A percentile compares a stretch with the other conserved stretches of the same genome.
Evolutionary conservation across 352 stramenopile genomes (phyloP).

Genomic region (Pythium phragmitis): DNA sequence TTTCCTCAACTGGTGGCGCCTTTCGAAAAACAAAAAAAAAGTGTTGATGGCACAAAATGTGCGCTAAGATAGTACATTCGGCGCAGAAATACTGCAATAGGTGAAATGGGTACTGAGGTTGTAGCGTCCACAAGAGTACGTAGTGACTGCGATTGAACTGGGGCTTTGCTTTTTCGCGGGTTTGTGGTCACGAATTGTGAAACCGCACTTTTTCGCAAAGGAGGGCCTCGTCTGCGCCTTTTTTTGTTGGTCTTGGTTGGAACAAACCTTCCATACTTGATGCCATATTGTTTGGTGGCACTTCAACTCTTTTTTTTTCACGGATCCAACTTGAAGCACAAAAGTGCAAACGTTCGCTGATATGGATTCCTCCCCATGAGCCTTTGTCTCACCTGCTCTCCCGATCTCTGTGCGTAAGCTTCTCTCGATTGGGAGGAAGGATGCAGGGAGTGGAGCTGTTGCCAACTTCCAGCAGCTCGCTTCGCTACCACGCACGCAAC

Average conservation of each 20-base stretch:
- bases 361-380: neutral
- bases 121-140: slow-evolving; percentile 5
- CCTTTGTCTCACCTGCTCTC: neutral
- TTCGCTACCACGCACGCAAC: neutral
- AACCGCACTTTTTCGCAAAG: slow-evolving; percentile 19
- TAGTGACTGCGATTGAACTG: slow-evolving; percentile 25
- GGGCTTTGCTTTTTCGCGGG: slow-evolving; percentile 9
- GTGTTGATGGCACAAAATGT: neutral
- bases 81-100: slow-evolving; percentile 3
- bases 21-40: slow-evolving; percentile 5
- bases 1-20: neutral
- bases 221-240: slow-evolving; percentile 6
- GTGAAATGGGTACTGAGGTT: slow-evolving; percentile 1
- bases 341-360: neutral
- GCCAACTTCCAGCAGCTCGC: neutral
- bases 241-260: no score
- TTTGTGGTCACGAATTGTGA: slow-evolving; percentile 13
- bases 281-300: slow-evolving; percentile 1
- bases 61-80: neutral
- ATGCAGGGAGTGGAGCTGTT: neutral
- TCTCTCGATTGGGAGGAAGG: neutral
- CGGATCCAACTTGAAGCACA: neutral
- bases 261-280: slow-evolving; percentile 6
- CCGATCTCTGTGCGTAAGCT: neutral
- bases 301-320: slow-evolving; percentile 9